These are phyloP conservation scores for Penicillium ochrochloron DNA, from an alignment of 495 filamentous ascomycete species.

Conservation along the genomic window DNA sequence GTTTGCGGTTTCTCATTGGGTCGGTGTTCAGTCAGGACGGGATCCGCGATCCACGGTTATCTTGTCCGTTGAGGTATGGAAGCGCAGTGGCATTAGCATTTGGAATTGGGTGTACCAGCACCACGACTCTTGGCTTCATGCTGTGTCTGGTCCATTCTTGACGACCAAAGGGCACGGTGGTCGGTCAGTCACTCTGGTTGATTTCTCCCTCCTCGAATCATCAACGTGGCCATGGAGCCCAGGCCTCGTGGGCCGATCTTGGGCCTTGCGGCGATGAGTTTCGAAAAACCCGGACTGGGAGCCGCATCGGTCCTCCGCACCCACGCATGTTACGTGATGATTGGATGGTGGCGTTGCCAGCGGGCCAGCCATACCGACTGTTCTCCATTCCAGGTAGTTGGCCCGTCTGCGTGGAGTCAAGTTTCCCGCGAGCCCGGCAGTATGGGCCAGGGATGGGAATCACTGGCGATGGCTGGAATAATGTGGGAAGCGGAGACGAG, in stretches of 20 bases:
- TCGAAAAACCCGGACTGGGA: conserved; percentile 11
- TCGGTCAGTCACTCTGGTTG: background rate
- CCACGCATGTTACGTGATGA: background rate
- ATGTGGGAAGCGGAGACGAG: background rate
- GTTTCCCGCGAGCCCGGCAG: background rate
- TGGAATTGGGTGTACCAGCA: background rate
- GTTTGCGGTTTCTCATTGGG: background rate
- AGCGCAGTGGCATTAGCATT: background rate
- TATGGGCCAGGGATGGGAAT: background rate
- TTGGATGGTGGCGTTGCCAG: conserved; percentile 1
- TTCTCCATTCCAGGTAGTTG: background rate
- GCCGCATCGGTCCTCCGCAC: conserved; percentile 16
- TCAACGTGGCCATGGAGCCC: background rate
- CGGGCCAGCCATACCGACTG: background rate
- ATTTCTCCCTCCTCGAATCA: background rate
- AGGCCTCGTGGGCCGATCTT: background rate
- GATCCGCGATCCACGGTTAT: background rate
- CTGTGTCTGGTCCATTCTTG: background rate
- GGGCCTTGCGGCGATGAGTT: background rate
- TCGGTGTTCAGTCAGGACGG: too few relatives aligned
- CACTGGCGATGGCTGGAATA: background rate
- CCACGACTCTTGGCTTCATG: background rate
- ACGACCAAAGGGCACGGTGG: background rate
- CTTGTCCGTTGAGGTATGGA: background rate
- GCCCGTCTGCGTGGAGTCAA: conserved; percentile 2